A percentile compares a stretch with the other conserved stretches of the same genome.
phyloP scores from a whole-genome alignment of 768 basidiomycete species.

The Crucibulum laeve region DNA sequence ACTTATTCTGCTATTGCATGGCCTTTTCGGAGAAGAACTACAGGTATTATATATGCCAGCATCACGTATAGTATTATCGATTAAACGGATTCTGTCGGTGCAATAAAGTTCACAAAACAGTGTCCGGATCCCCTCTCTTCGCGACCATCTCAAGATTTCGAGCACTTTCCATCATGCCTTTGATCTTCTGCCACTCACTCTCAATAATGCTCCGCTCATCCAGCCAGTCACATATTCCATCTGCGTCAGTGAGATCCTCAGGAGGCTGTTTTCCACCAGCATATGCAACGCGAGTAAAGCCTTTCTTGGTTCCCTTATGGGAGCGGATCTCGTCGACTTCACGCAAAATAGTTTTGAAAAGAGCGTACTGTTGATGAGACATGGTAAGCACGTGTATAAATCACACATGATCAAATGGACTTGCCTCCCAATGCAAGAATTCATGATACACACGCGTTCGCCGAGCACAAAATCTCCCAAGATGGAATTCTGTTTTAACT shows the following conservation, averaged over 20 bases:
- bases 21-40: too few species aligned
- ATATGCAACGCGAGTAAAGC: slow-evolving; percentile 59
- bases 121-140: slow-evolving; percentile 41
- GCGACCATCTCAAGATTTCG: slow-evolving; percentile 50
- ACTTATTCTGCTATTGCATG: too few species aligned
- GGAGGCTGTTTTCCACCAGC: slow-evolving; percentile 55
- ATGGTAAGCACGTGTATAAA: slow-evolving; percentile 1
- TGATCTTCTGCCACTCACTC: slow-evolving; percentile 65
- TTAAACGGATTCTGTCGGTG: not conserved
- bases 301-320: slow-evolving; percentile 21
- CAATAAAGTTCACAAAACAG: slow-evolving; percentile 22
- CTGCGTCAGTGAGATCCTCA: slow-evolving; percentile 64
- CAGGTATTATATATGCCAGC: too few species aligned
- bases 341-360: slow-evolving; percentile 53
- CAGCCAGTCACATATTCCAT: slow-evolving; percentile 79
- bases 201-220: slow-evolving; percentile 66
- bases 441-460: slow-evolving; percentile 66
- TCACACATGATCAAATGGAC: not conserved
- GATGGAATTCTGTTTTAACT: slow-evolving; percentile 41
- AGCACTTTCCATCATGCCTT: slow-evolving; percentile 74
- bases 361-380: slow-evolving; percentile 42
- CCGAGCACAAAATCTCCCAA: slow-evolving; percentile 78
- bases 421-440: slow-evolving; percentile 78
- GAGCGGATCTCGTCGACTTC: slow-evolving; percentile 56
- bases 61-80: not conserved